Base-by-base conservation (phyloP, 2,329 filamentous ascomycete genomes). In the Hymenoscyphus salicellus region DNA sequence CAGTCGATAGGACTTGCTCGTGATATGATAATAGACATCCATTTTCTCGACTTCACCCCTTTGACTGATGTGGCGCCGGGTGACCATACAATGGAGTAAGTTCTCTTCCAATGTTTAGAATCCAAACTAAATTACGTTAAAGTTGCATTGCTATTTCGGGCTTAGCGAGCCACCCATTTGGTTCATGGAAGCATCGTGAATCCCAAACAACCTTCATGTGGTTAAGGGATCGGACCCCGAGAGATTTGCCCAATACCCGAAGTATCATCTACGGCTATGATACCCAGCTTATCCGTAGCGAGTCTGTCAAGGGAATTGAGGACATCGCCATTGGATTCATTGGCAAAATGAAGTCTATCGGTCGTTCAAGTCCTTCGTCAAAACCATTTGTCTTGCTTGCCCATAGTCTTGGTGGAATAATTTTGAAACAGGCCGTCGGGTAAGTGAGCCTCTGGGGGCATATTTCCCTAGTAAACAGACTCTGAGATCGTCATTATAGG, bases 221-320 rank as follows among this genome's bases (percentile, higher is more conserved):
- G 56, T 10, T 58, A 10, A 36, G 33, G 11, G 56, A 58, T 26
- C 5, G 30, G 17, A 11, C 41, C n/a, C 56, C 56, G 26, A 41
- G 11, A 26, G 30, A 58, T 17, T 1, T 58, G 28, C 56, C 33
- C 2, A 41, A 41, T 41, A 28, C 26, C 10, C 30, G 56, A 11
- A 38, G 30, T 10, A 58, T 58, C 36, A 36, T 58, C 5, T 58
- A 58, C 33, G 56, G 56, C 7, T 58, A 58, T 41, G 56, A 58
- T 28, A 58, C 56, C n/a, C 30, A 41, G 4, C 56, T 58, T 36
- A 23, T 36, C 23, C 17, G 33, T 16, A 58, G 56, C 33, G 30
- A 58, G n/a, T 58, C 56, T 11, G 8, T 58, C 33, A 36, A 58
- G 23, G 30, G n/a, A 8, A 41, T 58, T 26, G 17, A 36, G n/a